Conservation (phyloP, 495 filamentous ascomycete species). For the Aspergillus indologenus region DNA sequence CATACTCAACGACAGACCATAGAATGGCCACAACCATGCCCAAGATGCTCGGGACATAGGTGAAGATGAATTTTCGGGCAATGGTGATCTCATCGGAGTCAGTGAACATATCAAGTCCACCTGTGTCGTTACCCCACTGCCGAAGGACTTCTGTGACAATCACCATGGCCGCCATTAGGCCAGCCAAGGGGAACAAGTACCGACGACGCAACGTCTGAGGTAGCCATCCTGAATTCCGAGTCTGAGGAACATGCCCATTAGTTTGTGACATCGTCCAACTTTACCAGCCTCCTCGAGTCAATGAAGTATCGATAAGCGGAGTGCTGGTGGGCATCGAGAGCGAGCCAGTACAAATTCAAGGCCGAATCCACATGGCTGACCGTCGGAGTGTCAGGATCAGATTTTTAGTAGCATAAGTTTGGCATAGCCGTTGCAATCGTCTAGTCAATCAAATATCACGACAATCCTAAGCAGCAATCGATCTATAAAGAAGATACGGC, state of each 20-base stretch:
- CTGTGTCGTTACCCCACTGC: constrained; percentile 1
- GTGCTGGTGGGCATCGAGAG: not conserved
- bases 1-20: constrained; percentile 10
- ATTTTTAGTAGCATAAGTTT: not conserved
- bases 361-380: not conserved
- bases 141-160: constrained; percentile 1
- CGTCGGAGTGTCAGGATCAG: not conserved
- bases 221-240: constrained; percentile 8
- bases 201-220: constrained; percentile 4
- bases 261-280: not conserved
- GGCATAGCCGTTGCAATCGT: not conserved
- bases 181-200: constrained; percentile 3
- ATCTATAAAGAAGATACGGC: not conserved
- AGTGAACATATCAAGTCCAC: constrained; percentile 1
- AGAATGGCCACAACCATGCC: constrained; percentile 4
- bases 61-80: constrained; percentile 1
- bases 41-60: constrained; percentile 7
- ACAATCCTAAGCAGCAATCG: not conserved
- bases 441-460: not conserved
- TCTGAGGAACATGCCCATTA: not conserved
- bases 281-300: not conserved
- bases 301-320: not conserved
- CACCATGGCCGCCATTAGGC: constrained; percentile 1
- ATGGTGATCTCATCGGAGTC: constrained; percentile 1
- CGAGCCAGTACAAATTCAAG: not conserved